A percentile compares a stretch with the other conserved stretches of the same genome.
These are phyloP conservation scores for Xylaria bambusicola DNA, from an alignment of 495 filamentous ascomycete species.

Conservation along the genomic window DNA sequence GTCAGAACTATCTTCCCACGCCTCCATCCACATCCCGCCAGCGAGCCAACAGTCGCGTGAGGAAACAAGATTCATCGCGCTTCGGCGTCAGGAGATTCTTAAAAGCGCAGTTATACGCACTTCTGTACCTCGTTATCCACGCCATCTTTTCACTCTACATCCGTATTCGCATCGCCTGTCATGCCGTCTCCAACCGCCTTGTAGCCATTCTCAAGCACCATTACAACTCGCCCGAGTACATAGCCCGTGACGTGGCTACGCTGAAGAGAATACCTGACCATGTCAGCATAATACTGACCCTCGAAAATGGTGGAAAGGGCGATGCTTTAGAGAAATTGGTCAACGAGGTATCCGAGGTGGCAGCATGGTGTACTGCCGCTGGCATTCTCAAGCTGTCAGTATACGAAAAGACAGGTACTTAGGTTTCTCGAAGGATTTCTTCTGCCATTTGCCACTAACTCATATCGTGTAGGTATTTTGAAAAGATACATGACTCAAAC, in stretches of 20 bases:
- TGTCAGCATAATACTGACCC: conserved; percentile 79
- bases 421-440: not conserved
- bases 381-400: conserved; percentile 84
- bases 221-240: conserved; percentile 88
- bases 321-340: conserved; percentile 76
- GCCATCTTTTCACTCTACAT: conserved; percentile 84
- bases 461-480: conserved; percentile 64
- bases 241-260: conserved; percentile 79
- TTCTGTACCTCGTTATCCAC: conserved; percentile 75
- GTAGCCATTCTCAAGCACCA: conserved; percentile 86
- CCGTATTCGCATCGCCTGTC: conserved; percentile 75
- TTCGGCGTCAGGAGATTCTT: conserved; percentile 69
- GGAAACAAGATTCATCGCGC: conserved; percentile 35
- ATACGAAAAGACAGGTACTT: conserved; percentile 82
- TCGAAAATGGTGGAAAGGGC: conserved; percentile 67
- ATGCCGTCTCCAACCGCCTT: conserved; percentile 70
- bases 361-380: conserved; percentile 86
- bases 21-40: conserved; percentile 48
- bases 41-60: conserved; percentile 29
- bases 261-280: conserved; percentile 76
- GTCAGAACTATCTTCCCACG: conserved; percentile 70
- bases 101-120: conserved; percentile 62
- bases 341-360: conserved; percentile 85
- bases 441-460: conserved; percentile 20
- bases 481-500: conserved; percentile 81